Base-by-base conservation (phyloP, 371 early-diverging fungal genomes). In the Mortierella sp. region DNA sequence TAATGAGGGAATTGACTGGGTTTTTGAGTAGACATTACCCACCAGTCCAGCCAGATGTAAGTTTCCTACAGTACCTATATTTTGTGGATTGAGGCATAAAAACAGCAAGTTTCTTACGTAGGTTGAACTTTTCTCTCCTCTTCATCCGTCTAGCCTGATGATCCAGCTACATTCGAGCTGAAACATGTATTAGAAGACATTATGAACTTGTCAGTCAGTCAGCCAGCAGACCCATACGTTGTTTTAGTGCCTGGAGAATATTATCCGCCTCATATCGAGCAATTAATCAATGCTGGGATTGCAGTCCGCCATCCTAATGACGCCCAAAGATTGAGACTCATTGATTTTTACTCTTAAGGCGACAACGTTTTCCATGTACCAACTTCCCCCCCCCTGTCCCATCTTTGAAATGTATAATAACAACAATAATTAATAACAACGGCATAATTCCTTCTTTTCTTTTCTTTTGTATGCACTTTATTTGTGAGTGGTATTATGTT, bases 251-350 rank as follows among this genome's bases (percentile, higher is more conserved):
- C 74, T 22, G 88, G 89, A 2, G 81, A 79, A 2, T 90, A 84
- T 47, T 88, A 88, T 86, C 75, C 87, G 9, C 91, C 91, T 0
- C 88, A 91, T 58, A 80, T 90, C 36, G 86, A 91, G 63, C 86
- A 87, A 21, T 55, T 90, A 16, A 70, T 89, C 55, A 86, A 88
- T 57, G 90, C 88, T 2, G 85, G 87, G 0, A 80, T 91, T 64
- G 87, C 86, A 1, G 75, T 79, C 0, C 86, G 88, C 60, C 86
- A 90, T 81, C 89, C 90, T n/a, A 75, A 86, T 16, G 88, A 91
- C 47, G 67, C 86, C 2, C 74, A 62, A 32, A 78, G 74, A 9
- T 58, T 91, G 43, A 74, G 87, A 36, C 72, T 91, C 1, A 71
- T 85, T 38, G 88, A 90, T 53, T 88, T 88, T 65, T 69, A 76